A percentile compares a stretch with the other conserved stretches of the same genome.
Evolutionary conservation across 257 asterid genomes (phyloP).

Genomic region (Solanum medicagineum): DNA sequence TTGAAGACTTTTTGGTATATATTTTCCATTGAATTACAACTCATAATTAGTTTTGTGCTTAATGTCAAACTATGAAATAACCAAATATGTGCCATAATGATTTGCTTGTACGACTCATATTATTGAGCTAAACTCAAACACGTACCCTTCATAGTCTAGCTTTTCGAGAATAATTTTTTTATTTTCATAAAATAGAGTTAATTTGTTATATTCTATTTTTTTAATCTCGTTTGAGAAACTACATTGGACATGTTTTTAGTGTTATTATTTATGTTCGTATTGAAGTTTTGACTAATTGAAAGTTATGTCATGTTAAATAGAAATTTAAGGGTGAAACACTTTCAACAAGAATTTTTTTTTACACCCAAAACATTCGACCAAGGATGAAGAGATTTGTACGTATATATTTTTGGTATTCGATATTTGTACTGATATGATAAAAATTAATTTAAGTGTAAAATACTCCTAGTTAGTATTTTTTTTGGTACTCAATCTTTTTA

Average conservation of each 20-base stretch:
- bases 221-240: no score
- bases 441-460: not conserved
- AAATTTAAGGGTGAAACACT: not conserved
- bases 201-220: no score
- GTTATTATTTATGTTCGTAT: not conserved
- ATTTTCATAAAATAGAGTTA: not conserved
- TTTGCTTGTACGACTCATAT: not conserved
- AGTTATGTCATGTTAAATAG: not conserved
- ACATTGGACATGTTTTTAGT: no score
- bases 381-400: no score
- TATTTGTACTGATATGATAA: not conserved
- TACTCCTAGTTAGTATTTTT: not conserved
- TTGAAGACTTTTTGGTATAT: not conserved
- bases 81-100: not conserved
- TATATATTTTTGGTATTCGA: not conserved
- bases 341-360: no score
- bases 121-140: not conserved
- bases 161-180: not conserved
- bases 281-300: not conserved
- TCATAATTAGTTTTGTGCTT: not conserved
- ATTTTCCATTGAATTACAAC: not conserved
- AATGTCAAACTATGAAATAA: not conserved
- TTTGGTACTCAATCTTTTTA: fast-evolving
- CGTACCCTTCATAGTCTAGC: no score
- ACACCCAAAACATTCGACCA: no score